These are phyloP conservation scores for Suillus clintonianus DNA, from an alignment of 768 basidiomycete genomes.

Conservation along the genomic window DNA sequence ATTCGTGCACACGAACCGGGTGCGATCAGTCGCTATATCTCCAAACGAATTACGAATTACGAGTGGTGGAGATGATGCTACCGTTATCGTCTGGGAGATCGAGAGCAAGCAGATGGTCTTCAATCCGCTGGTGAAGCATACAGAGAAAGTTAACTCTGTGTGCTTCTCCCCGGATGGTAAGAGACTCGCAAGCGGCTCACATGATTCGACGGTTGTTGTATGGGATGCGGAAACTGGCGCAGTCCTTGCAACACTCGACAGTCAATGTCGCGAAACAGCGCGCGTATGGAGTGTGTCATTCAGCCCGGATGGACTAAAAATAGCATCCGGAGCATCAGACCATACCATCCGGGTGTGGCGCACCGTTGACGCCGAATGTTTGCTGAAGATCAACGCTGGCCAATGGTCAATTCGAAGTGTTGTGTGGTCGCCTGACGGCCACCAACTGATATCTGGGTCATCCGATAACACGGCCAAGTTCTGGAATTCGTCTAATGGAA, in stretches of 20 bases:
- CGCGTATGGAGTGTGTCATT: background rate
- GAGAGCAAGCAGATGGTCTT: background rate
- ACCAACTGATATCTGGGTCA: slow-evolving; percentile 1
- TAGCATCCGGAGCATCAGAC: background rate
- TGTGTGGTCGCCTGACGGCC: slow-evolving; percentile 5
- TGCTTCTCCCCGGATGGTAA: slow-evolving; percentile 43
- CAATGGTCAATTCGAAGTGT: background rate
- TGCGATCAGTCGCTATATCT: slow-evolving; percentile 5
- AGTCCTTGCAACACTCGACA: background rate
- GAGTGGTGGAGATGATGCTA: slow-evolving; percentile 2
- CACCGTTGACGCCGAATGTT: background rate
- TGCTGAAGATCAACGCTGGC: background rate
- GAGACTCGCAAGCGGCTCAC: slow-evolving; percentile 41
- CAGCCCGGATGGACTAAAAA: background rate
- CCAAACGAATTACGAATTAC: background rate
- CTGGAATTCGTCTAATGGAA: slow-evolving; percentile 3
- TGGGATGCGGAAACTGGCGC: slow-evolving; percentile 7
- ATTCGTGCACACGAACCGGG: slow-evolving; percentile 8
- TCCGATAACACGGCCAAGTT: background rate
- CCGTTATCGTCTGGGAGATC: slow-evolving; percentile 4
- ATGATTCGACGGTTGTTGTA: slow-evolving; percentile 26
- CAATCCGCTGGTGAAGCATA: slow-evolving; percentile 9
- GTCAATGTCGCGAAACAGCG: background rate
- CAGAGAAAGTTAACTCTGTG: slow-evolving; percentile 28
- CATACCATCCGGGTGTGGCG: background rate